phyloP scores from a whole-genome alignment of 2,329 filamentous ascomycete species.

The Aspergillus ruber region DNA sequence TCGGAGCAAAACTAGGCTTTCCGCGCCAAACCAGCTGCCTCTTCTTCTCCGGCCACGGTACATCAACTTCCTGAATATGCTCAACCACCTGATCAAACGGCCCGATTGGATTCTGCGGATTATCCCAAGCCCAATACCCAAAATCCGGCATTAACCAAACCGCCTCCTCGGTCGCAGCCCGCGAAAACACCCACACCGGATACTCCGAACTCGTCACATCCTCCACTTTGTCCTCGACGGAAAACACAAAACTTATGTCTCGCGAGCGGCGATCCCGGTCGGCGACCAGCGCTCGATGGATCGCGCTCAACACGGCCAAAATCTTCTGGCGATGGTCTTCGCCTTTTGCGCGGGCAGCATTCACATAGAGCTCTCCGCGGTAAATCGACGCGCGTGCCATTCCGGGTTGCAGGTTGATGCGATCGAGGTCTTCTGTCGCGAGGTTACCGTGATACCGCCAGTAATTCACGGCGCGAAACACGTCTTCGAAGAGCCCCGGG shows the following conservation, averaged over 20 bases:
- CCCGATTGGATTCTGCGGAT: constrained; percentile 27
- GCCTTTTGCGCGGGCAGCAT: constrained; percentile 22
- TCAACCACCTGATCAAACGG: constrained; percentile 33
- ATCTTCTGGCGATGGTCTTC: constrained; percentile 35
- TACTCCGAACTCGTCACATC: constrained; percentile 32
- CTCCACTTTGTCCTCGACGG: constrained; percentile 37
- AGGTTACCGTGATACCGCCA: constrained; percentile 23
- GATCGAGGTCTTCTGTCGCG: constrained; percentile 21
- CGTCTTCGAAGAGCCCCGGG: constrained; percentile 32
- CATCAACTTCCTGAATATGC: constrained; percentile 19
- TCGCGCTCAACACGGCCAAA: constrained; percentile 40
- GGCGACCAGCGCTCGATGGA: constrained; percentile 43
- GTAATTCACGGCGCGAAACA: constrained; percentile 22
- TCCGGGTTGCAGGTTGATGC: constrained; percentile 21
- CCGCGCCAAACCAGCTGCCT: constrained; percentile 46
- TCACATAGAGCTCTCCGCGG: constrained; percentile 26
- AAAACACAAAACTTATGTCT: constrained; percentile 46
- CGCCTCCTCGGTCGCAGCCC: constrained; percentile 32
- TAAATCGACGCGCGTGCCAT: constrained; percentile 32
- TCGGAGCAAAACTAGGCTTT: constrained; percentile 37
- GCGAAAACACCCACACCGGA: constrained; percentile 40
- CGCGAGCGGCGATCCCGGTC: constrained; percentile 26
- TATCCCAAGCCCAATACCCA: constrained; percentile 47
- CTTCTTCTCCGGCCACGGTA: constrained; percentile 32
- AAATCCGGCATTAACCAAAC: constrained; percentile 50